These are phyloP conservation scores for Ceratobasidium sp. DNA, from an alignment of 1,284 basidiomycete species.

Conservation along the genomic window DNA sequence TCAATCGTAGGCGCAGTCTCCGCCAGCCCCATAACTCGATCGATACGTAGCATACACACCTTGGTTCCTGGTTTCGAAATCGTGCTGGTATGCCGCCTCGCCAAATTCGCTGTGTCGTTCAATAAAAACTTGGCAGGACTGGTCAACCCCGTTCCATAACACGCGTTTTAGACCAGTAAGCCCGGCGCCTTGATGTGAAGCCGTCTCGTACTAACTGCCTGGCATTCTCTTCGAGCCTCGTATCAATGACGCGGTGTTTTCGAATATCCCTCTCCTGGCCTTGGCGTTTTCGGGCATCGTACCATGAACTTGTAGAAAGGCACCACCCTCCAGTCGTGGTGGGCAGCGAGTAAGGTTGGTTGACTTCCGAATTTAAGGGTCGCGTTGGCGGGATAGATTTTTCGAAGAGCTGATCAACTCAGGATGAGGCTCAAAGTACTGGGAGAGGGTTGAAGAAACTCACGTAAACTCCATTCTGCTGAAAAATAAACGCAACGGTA, in stretches of 20 bases:
- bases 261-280: slow-evolving; percentile 66
- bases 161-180: slow-evolving; percentile 73
- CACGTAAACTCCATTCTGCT: too few relatives aligned
- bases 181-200: slow-evolving; percentile 75
- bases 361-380: too few relatives aligned
- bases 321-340: too few relatives aligned
- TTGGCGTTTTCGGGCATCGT: slow-evolving; percentile 60
- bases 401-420: too few relatives aligned
- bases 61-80: slow-evolving; percentile 53
- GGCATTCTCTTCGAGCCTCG: slow-evolving; percentile 58
- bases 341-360: too few relatives aligned
- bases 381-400: too few relatives aligned
- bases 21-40: slow-evolving; percentile 51
- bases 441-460: too few relatives aligned
- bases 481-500: too few relatives aligned
- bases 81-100: not conserved
- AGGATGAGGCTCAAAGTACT: too few relatives aligned
- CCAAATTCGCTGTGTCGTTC: not conserved
- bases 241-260: slow-evolving; percentile 65
- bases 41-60: slow-evolving; percentile 50
- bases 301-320: slow-evolving; percentile 68
- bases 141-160: not conserved
- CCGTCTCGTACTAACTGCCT: slow-evolving; percentile 67
- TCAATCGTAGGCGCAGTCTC: slow-evolving; percentile 61
- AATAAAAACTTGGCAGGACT: not conserved